Evolutionary conservation across 371 early-diverging fungal genomes (phyloP).

Genomic region (Mortierella sp.): DNA sequence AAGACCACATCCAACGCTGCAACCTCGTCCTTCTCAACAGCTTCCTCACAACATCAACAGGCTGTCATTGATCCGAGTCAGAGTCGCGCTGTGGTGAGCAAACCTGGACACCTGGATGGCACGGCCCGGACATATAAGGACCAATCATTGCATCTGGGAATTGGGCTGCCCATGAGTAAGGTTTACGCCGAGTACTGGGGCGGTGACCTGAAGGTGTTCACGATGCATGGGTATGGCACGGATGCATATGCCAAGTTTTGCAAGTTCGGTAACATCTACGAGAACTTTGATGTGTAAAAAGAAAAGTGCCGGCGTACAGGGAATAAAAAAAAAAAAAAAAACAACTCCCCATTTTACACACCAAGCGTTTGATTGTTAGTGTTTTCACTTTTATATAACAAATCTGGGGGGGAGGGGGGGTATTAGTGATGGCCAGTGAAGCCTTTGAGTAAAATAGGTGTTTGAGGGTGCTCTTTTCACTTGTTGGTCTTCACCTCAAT

Average conservation of each 20-base stretch:
- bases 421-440: too few relatives aligned
- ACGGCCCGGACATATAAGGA: conserved; percentile 16
- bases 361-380: too few relatives aligned
- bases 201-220: conserved; percentile 74
- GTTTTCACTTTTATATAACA: too few relatives aligned
- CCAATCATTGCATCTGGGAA: conserved; percentile 70
- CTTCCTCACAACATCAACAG: conserved; percentile 1
- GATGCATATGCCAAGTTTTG: conserved; percentile 87
- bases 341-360: too few relatives aligned
- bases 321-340: neutral
- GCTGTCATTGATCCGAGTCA: conserved; percentile 36
- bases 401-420: too few relatives aligned
- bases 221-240: conserved; percentile 88
- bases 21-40: conserved; percentile 12
- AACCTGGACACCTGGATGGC: conserved; percentile 24
- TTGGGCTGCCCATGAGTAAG: conserved; percentile 87
- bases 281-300: conserved; percentile 61
- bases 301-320: neutral
- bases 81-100: neutral
- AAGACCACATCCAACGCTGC: conserved; percentile 2
- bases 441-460: too few relatives aligned
- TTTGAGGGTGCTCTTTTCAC: too few relatives aligned
- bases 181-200: conserved; percentile 92
- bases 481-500: too few relatives aligned
- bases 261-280: conserved; percentile 72